These are phyloP conservation scores for Coemansia linderi DNA, from an alignment of 371 early-diverging fungal genomes.

Conservation along the genomic window DNA sequence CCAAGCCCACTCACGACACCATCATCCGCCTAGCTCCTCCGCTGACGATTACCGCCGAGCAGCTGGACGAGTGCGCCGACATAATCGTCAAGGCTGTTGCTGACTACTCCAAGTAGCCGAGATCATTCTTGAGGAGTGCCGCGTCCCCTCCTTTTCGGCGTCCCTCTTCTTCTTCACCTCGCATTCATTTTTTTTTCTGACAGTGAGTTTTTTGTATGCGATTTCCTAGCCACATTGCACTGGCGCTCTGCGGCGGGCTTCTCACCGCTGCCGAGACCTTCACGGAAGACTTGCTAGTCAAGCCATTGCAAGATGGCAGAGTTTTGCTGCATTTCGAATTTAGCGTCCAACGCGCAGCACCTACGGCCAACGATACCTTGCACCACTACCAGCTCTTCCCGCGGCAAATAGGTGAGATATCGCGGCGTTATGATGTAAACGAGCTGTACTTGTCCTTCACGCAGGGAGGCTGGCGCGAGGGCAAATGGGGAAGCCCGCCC, in stretches of 20 bases:
- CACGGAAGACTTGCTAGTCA: slow-evolving; percentile 65
- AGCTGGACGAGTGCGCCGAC: slow-evolving; percentile 76
- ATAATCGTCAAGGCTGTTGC: slow-evolving; percentile 78
- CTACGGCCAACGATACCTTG: slow-evolving; percentile 16
- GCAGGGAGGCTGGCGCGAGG: slow-evolving; percentile 85
- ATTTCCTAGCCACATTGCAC: slow-evolving; percentile 4
- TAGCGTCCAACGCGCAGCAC: slow-evolving; percentile 15
- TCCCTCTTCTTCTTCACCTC: neutral
- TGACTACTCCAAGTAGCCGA: slow-evolving; percentile 55
- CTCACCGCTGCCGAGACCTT: slow-evolving; percentile 46
- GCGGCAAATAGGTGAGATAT: slow-evolving; percentile 82
- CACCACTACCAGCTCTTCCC: slow-evolving; percentile 78
- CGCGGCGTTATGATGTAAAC: slow-evolving; percentile 70
- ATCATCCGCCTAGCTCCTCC: slow-evolving; percentile 97
- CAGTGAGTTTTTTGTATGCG: neutral
- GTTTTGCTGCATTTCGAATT: slow-evolving; percentile 80
- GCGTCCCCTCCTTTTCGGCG: neutral
- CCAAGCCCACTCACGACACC: slow-evolving; percentile 98
- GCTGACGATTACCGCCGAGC: slow-evolving; percentile 87
- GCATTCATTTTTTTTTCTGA: neutral
- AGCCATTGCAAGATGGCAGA: slow-evolving; percentile 74
- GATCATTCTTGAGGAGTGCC: neutral
- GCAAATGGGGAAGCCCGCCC: slow-evolving; percentile 73
- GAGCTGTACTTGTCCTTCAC: slow-evolving; percentile 87
- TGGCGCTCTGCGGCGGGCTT: slow-evolving; percentile 9